Conservation (phyloP, 1,284 basidiomycete genomes). For the Ustilago bromivora region DNA sequence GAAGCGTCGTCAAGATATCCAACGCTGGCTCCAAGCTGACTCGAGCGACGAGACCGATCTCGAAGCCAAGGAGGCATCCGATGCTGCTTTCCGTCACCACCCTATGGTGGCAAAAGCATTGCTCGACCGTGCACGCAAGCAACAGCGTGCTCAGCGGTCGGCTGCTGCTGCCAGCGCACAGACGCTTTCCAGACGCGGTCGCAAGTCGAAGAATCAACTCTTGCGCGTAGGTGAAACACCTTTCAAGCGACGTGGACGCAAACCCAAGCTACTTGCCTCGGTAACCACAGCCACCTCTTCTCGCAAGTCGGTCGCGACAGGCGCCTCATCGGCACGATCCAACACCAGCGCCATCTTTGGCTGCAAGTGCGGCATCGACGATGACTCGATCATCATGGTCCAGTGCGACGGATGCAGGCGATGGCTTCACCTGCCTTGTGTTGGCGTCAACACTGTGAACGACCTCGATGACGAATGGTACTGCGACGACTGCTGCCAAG, state of each 20-base stretch:
- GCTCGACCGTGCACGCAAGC: conserved; percentile 55
- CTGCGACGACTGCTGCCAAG: conserved; percentile 60
- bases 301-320: conserved; percentile 47
- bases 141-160: conserved; percentile 32
- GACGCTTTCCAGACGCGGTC: conserved; percentile 30
- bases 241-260: conserved; percentile 39
- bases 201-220: conserved; percentile 36
- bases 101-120: conserved; percentile 66
- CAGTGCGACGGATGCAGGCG: conserved; percentile 67
- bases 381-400: conserved; percentile 63
- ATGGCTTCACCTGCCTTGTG: conserved; percentile 69
- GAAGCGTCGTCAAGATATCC: conserved; percentile 40
- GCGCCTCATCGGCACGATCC: conserved; percentile 40
- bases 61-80: conserved; percentile 14
- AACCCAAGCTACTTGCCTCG: conserved; percentile 33
- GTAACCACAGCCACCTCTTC: conserved; percentile 37
- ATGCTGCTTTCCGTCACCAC: conserved; percentile 47
- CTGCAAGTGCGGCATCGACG: conserved; percentile 55
- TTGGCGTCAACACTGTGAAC: conserved; percentile 62
- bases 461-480: conserved; percentile 68
- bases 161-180: conserved; percentile 21
- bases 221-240: conserved; percentile 29
- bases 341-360: conserved; percentile 49
- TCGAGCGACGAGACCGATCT: conserved; percentile 42
- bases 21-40: conserved; percentile 51